phyloP scores from a whole-genome alignment of 257 asterid genomes.

The Coffea canephora region DNA sequence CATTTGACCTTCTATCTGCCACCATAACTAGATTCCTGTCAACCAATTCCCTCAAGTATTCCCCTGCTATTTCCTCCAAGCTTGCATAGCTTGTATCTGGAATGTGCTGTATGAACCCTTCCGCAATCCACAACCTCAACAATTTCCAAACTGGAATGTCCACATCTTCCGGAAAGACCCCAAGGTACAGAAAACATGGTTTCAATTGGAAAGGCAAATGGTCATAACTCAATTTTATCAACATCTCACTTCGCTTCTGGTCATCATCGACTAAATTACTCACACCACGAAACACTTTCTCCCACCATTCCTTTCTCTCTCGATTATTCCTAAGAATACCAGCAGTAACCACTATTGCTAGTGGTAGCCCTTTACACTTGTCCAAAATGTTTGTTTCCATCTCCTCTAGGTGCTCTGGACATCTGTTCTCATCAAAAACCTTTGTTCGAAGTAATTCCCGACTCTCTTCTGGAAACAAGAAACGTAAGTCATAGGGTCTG shows the following conservation, averaged over 20 bases:
- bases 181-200: conserved; percentile 31
- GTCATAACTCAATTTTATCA: conserved; percentile 25
- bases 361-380: conserved; percentile 17
- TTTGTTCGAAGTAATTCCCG: background rate
- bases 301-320: conserved; percentile 18
- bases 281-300: conserved; percentile 16
- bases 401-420: background rate
- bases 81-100: background rate
- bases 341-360: conserved; percentile 30
- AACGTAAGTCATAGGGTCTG: background rate
- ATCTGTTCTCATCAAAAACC: conserved; percentile 4
- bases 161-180: conserved; percentile 26
- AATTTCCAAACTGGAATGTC: conserved; percentile 27
- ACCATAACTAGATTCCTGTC: conserved; percentile 21
- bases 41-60: conserved; percentile 16
- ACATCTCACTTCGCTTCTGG: background rate
- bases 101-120: conserved; percentile 24
- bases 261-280: background rate
- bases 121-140: conserved; percentile 28
- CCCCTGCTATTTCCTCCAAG: conserved; percentile 24
- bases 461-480: background rate
- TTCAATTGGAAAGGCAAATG: conserved; percentile 27
- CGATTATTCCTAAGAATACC: conserved; percentile 22
- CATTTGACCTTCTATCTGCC: conserved; percentile 2
- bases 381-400: conserved; percentile 4